phyloP scores from a whole-genome alignment of 1,284 basidiomycete genomes.

The Heterobasidion occidentale region DNA sequence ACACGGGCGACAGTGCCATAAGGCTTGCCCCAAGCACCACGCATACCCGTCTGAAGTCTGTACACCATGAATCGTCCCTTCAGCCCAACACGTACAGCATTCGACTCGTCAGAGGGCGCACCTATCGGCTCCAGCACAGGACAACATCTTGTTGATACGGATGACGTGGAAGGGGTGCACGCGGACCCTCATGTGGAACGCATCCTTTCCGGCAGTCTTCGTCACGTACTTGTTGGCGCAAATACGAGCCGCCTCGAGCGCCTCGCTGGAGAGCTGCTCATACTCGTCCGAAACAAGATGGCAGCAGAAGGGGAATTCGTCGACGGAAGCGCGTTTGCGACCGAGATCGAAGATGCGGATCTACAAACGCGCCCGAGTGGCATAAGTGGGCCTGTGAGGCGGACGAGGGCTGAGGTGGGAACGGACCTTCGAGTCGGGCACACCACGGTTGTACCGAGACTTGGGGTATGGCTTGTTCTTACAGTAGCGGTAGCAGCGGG shows the following conservation, averaged over 20 bases:
- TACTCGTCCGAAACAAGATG: conserved; percentile 98
- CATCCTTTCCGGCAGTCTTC: conserved; percentile 97
- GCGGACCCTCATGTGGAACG: conserved; percentile 97
- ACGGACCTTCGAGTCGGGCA: conserved; percentile 82
- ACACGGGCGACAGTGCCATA: conserved; percentile 95
- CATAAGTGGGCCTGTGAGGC: not conserved
- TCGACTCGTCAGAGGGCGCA: conserved; percentile 22
- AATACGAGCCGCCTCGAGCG: conserved; percentile 97
- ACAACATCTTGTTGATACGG: conserved; percentile 99
- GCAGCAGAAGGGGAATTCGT: conserved; percentile 96
- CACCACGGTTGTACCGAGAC: conserved; percentile 97
- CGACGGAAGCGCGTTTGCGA: conserved; percentile 90
- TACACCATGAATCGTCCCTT: not conserved
- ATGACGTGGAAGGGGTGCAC: conserved; percentile 99
- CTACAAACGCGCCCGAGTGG: conserved; percentile 25
- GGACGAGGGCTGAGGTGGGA: too few species aligned
- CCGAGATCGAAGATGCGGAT: conserved; percentile 94
- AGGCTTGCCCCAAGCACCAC: conserved; percentile 99
- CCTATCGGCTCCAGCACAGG: conserved; percentile 97
- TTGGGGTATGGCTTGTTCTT: conserved; percentile 98
- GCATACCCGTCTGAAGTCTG: conserved; percentile 98
- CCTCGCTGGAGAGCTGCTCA: conserved; percentile 95
- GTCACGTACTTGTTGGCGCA: conserved; percentile 99
- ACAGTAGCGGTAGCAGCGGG: conserved; percentile 96
- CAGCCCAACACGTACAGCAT: not conserved